Percentiles rank a stretch among this genome's conserved stretches.
phyloP scores from a whole-genome alignment of 257 asterid genomes.

The Solanum lignicaule region DNA sequence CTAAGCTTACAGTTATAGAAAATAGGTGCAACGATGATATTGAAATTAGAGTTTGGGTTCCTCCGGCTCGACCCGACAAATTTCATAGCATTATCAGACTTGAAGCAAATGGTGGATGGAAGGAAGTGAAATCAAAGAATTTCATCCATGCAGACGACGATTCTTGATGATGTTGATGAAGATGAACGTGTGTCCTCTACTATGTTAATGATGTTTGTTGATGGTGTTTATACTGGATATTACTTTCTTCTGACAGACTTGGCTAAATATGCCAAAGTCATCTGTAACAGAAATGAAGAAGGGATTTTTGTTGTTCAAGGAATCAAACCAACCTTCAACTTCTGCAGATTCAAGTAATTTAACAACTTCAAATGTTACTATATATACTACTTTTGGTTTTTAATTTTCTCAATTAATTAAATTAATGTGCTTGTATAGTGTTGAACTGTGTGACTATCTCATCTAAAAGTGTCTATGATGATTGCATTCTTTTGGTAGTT shows the following conservation, averaged over 20 bases:
- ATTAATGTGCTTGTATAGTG: no score
- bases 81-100: no score
- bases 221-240: background rate
- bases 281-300: background rate
- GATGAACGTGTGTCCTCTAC: background rate
- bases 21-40: constrained; percentile 13
- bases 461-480: background rate
- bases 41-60: constrained; percentile 17
- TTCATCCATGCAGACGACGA: background rate
- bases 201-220: background rate
- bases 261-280: background rate
- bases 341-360: background rate
- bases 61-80: no score
- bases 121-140: background rate
- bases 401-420: no score
- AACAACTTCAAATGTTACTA: background rate
- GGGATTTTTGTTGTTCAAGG: background rate
- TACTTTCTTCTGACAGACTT: background rate
- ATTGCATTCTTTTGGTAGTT: background rate
- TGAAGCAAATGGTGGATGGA: background rate
- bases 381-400: no score
- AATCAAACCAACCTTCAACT: background rate
- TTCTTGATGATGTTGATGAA: background rate
- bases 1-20: constrained; percentile 7
- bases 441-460: no score